A percentile compares a stretch with the other conserved stretches of the same genome.
phyloP scores from a whole-genome alignment of 768 basidiomycete species.

The Serendipita sp. region DNA sequence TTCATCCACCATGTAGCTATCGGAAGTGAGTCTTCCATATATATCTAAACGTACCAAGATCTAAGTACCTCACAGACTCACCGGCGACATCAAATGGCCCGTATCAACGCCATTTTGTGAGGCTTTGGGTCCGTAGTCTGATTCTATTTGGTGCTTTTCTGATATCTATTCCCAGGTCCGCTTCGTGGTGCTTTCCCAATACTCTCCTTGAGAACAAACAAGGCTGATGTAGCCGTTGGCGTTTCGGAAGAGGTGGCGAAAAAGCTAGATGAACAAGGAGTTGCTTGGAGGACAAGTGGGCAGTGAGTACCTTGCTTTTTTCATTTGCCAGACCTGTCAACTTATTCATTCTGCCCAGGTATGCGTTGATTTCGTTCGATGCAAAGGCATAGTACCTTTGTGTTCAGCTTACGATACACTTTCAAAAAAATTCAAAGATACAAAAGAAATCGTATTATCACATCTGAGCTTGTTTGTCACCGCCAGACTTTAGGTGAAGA shows the following conservation, averaged over 20 bases:
- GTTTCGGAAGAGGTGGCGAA: conserved; percentile 53
- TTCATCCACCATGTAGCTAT: conserved; percentile 33
- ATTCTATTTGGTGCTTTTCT: not conserved
- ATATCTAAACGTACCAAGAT: not conserved
- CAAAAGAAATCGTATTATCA: no score
- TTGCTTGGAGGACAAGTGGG: conserved; percentile 67
- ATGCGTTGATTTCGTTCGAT: conserved; percentile 11
- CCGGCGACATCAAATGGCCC: conserved; percentile 82
- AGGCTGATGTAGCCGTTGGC: conserved; percentile 88
- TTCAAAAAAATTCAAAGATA: no score
- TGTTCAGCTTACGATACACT: no score
- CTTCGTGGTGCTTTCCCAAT: conserved; percentile 65
- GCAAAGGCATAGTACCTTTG: not conserved
- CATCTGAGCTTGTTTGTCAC: no score
- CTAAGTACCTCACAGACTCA: conserved; percentile 37
- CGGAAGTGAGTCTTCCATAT: conserved; percentile 48
- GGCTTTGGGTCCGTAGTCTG: conserved; percentile 43
- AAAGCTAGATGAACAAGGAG: conserved; percentile 41
- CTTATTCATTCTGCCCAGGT: conserved; percentile 1
- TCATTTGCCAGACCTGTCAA: not conserved
- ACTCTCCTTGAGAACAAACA: conserved; percentile 79
- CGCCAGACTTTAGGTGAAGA: no score
- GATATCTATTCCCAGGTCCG: conserved; percentile 34
- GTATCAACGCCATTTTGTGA: conserved; percentile 54
- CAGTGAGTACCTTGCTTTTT: conserved; percentile 33